Conservation (phyloP, 305 asterid genomes). For the Fraxinus albicans region DNA sequence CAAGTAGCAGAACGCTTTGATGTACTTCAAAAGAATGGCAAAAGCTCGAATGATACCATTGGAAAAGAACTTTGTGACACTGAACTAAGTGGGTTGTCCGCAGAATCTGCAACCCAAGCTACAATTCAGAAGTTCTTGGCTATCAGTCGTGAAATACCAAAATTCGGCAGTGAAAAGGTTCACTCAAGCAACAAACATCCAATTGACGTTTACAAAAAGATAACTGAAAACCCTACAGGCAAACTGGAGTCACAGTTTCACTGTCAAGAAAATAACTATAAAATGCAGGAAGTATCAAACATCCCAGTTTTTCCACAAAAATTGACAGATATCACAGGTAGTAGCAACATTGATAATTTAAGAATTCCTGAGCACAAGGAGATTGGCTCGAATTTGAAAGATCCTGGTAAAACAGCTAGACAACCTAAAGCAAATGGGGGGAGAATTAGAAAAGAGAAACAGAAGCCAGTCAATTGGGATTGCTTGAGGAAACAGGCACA, state of each 20-base stretch:
- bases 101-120: conserved; percentile 64
- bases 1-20: conserved; percentile 30
- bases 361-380: conserved; percentile 44
- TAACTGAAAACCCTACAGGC: conserved; percentile 29
- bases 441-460: conserved; percentile 56
- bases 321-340: conserved; percentile 49
- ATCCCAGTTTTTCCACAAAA: conserved; percentile 33
- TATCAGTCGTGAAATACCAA: conserved; percentile 30
- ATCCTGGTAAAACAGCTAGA: conserved; percentile 36
- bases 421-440: conserved; percentile 49
- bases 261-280: conserved; percentile 32
- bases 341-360: conserved; percentile 40
- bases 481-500: conserved; percentile 57
- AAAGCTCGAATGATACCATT: conserved; percentile 25
- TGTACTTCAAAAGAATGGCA: conserved; percentile 29
- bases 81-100: conserved; percentile 62
- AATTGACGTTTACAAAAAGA: conserved; percentile 28
- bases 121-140: conserved; percentile 34
- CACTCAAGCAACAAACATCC: conserved; percentile 36
- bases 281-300: conserved; percentile 39
- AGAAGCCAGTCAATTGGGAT: conserved; percentile 72
- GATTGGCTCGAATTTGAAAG: conserved; percentile 45
- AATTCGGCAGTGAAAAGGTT: conserved; percentile 36
- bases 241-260: conserved; percentile 27
- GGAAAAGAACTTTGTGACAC: conserved; percentile 38